A percentile compares a stretch with the other conserved stretches of the same genome.
Conservation (phyloP, 2,329 filamentous ascomycete genomes). For the Trichophyton simii region DNA sequence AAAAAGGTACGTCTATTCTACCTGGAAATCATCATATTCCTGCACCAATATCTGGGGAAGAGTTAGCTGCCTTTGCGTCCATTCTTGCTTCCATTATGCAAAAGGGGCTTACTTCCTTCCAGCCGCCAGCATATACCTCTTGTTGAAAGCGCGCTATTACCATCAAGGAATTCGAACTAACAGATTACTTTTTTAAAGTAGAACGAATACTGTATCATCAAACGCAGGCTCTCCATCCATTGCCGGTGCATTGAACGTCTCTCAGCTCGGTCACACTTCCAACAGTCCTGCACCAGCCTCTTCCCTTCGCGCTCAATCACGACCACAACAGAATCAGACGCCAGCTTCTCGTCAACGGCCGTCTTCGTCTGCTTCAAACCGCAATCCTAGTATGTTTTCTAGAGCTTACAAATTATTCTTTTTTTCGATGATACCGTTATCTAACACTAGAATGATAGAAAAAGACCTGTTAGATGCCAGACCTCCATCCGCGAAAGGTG, state of each 20-base stretch:
- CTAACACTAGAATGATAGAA: constrained; percentile 11
- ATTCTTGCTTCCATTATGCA: background rate
- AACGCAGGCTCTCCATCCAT: constrained; percentile 54
- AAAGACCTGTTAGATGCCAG: constrained; percentile 11
- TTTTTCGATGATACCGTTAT: background rate
- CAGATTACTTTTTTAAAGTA: constrained; percentile 14
- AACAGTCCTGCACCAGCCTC: constrained; percentile 49
- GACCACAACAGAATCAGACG: constrained; percentile 63
- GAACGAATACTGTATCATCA: constrained; percentile 37
- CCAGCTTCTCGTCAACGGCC: constrained; percentile 49
- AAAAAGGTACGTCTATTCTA: constrained; percentile 51
- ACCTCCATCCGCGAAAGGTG: constrained; percentile 4
- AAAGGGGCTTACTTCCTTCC: background rate
- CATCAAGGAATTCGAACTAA: background rate
- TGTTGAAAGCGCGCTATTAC: background rate
- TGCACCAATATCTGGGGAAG: background rate
- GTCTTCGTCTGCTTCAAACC: constrained; percentile 49
- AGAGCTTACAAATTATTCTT: constrained; percentile 15
- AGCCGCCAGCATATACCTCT: background rate
- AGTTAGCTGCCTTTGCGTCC: background rate
- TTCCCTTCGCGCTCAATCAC: constrained; percentile 50
- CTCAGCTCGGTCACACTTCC: constrained; percentile 43
- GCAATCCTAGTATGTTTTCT: constrained; percentile 35
- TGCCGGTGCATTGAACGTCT: constrained; percentile 61
- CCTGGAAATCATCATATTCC: background rate